A percentile compares a stretch with the other conserved stretches of the same genome.
Evolutionary conservation across 768 basidiomycete species (phyloP).

Genomic region (Agaricus sinodeliciosus): DNA sequence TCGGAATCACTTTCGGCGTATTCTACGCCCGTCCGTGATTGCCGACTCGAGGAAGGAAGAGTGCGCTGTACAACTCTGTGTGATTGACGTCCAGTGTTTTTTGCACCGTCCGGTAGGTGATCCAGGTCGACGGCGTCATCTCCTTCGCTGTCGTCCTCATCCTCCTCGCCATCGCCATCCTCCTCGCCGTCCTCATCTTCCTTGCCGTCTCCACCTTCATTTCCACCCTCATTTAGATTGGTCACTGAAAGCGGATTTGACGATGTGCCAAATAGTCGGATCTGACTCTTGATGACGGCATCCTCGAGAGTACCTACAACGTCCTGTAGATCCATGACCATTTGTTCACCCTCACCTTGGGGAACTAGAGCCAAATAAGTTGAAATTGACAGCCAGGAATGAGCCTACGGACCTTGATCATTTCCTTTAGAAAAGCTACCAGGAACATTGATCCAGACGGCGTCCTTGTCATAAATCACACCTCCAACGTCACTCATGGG

Average conservation of each 20-base stretch:
- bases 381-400: neutral
- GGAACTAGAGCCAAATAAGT: slow-evolving; percentile 35
- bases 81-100: slow-evolving; percentile 46
- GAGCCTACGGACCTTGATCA: slow-evolving; percentile 42
- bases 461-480: slow-evolving; percentile 95
- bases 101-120: slow-evolving; percentile 15
- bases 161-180: slow-evolving; percentile 22
- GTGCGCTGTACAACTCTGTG: slow-evolving; percentile 39
- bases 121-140: slow-evolving; percentile 12
- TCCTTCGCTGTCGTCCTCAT: slow-evolving; percentile 21
- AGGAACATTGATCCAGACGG: slow-evolving; percentile 96
- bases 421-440: slow-evolving; percentile 87
- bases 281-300: slow-evolving; percentile 70
- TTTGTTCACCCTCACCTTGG: slow-evolving; percentile 92
- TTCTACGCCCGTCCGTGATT: slow-evolving; percentile 39
- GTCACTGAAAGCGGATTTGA: slow-evolving; percentile 56
- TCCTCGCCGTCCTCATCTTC: slow-evolving; percentile 25
- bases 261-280: slow-evolving; percentile 80
- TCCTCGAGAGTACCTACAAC: slow-evolving; percentile 78
- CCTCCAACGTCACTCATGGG: slow-evolving; percentile 99
- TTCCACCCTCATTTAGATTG: slow-evolving; percentile 22
- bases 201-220: slow-evolving; percentile 17
- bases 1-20: slow-evolving; percentile 83
- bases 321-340: slow-evolving; percentile 97
- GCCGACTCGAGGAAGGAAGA: slow-evolving; percentile 28